Conservation (phyloP, 441 rosid species). For the Bocquillonia castaneifolia region DNA sequence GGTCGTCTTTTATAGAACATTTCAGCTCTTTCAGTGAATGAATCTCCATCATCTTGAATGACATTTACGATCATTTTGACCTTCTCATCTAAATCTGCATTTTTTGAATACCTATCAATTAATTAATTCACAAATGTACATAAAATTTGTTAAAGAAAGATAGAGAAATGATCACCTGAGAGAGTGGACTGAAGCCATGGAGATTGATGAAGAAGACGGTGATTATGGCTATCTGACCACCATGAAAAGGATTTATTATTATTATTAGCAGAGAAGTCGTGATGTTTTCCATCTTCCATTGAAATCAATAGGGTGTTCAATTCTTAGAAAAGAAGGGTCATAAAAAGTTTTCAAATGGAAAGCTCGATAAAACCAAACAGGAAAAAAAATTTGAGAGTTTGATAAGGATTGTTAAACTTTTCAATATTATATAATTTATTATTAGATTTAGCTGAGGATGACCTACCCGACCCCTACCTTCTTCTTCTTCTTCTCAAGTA, state of each 20-base stretch:
- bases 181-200: conserved; percentile 47
- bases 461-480: too few relatives aligned
- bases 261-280: conserved; percentile 11
- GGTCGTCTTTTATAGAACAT: conserved; percentile 50
- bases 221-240: conserved; percentile 39
- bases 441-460: too few relatives aligned
- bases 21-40: conserved; percentile 52
- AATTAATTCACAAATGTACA: background rate
- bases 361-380: background rate
- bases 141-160: background rate
- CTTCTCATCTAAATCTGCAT: conserved; percentile 50
- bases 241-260: conserved; percentile 32
- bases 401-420: background rate
- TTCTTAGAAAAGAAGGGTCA: background rate
- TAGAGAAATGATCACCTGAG: conserved; percentile 32
- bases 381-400: background rate
- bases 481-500: too few relatives aligned
- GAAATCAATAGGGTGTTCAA: background rate
- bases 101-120: background rate
- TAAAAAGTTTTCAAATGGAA: background rate
- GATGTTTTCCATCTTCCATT: background rate
- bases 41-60: conserved; percentile 47
- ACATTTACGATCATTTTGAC: conserved; percentile 38
- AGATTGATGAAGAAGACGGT: conserved; percentile 32
- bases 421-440: too few relatives aligned